phyloP scores from a whole-genome alignment of 306 rosid species.

The Dalbergia cochinchinensis region DNA sequence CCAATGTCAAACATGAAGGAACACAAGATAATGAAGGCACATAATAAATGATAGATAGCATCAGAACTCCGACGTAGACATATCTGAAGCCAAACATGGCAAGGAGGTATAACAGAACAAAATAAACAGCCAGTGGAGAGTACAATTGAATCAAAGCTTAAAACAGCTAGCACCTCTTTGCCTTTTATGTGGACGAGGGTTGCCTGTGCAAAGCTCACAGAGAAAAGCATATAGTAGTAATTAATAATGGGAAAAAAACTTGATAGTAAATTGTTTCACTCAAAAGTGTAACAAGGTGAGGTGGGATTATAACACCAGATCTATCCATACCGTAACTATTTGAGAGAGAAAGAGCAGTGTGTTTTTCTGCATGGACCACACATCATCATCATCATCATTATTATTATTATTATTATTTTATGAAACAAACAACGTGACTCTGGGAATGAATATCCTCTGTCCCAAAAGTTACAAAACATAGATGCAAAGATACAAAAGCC shows the following conservation, averaged over 20 bases:
- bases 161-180: conserved; percentile 4
- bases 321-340: conserved; percentile 28
- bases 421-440: conserved; percentile 44
- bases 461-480: conserved; percentile 50
- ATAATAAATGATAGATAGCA: conserved; percentile 46
- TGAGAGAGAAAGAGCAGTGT: conserved; percentile 27
- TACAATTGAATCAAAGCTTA: conserved; percentile 30
- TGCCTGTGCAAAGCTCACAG: background rate
- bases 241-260: conserved; percentile 2
- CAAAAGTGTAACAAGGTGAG: conserved; percentile 36
- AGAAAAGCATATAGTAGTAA: conserved; percentile 8
- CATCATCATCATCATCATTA: too few species aligned
- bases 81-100: conserved; percentile 41
- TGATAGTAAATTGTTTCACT: conserved; percentile 27
- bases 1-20: conserved; percentile 40
- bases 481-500: conserved; percentile 41
- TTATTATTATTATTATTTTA: too few species aligned
- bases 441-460: conserved; percentile 75
- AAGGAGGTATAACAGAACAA: conserved; percentile 47
- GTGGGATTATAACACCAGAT: conserved; percentile 41
- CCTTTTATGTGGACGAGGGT: conserved; percentile 9
- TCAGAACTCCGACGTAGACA: conserved; percentile 46
- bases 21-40: conserved; percentile 43
- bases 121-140: conserved; percentile 36
- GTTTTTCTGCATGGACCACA: conserved; percentile 69